Base-by-base conservation (phyloP, 805 yeast genomes). In the Isabelozyma pseudorhagii region DNA sequence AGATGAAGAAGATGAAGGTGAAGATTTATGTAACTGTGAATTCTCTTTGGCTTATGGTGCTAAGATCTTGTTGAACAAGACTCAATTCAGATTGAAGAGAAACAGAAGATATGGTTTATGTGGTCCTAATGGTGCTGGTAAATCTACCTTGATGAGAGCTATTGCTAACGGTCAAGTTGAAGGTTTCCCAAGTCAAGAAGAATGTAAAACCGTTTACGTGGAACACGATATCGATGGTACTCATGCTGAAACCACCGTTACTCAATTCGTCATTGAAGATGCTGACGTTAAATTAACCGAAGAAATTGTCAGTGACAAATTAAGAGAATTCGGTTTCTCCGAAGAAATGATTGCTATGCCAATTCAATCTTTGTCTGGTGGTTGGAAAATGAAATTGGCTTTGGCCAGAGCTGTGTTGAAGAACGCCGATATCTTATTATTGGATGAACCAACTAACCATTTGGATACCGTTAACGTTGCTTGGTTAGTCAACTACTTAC, bases 41-140 rank as follows among this genome's bases (percentile, higher is more conserved):
- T 94, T 94, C 92, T 94, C 99, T 54, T 84, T 94, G 70, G 99
- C 99, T 77, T 94, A 94, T 79, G 99, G 99, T 93, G 99, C 99
- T 71, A 94, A 94, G 89, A 94, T 94, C 84, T 84, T 94, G 81
- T 90, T 94, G 79, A 94, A 94, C 93, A 93, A 94, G 81, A 94
- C 99, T 64, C 97, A 93, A 82, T 85, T 94, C 75, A 91, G 99
- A 81, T 87, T 94, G 74, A 91, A 90, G 91, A 87, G 97, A 83
- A 94, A 88, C 81, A 92, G 97, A 82, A 89, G 99, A 83, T 94
- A 94, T 78, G 99, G 99, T 93, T 80, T 87, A 67, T 87, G 94
- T 84, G 79, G 79, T 71, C 79, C 78, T 60, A 74, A 74, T 66
- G 79, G 79, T 74, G 78, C 79, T 50, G 79, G 79, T 73, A 74